Evolutionary conservation across 495 filamentous ascomycete species (phyloP), one percentile per base, ranked within the genome.

Genomic region (Penicillium dipodomyicola): DNA sequence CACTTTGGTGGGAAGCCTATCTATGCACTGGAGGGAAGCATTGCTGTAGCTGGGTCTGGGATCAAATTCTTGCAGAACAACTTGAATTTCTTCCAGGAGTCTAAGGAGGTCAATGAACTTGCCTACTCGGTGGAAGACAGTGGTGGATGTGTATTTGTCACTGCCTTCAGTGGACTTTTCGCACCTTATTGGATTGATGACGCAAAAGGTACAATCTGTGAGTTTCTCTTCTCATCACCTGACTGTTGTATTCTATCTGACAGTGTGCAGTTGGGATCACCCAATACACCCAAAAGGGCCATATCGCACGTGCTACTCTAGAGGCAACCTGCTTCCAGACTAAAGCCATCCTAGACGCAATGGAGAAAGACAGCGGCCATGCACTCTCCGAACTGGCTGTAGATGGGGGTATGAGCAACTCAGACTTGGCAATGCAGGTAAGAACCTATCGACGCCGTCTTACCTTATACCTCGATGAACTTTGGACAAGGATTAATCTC

Each of bases 151-250:
- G 85, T 96, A 8, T 97, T 97, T 65, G 93, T 97, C 45, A 97
- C 93, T 12, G 93, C 93, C 5, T 97, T 97, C 69, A 95, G 90
- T 69, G 93, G 93, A 6, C 79, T 97, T 2, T 97, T 96, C 73
- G 93, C 93, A 4, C 93, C 93, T 5, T 97, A 97, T 67, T 97
- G 93, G 93, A 94, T 96, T 60, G 92, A 96, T 65, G 90, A 96
- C 74, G 92, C 92, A 6, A 90, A 92, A 70, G 93, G 93, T 20
- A 96, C 92, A 1, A 84, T 94, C 10, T 92, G 86, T 89, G 75
- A 79, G 82, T 72, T 46, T 59, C 54, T 25, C 22, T 46, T 59
- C 54, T 25, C 22, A 58, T 29, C 32, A 19, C 27, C 25, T 47
- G 29, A 37, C 22, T 49, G 29, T 55, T 15, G 30, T 41, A 19